Evolutionary conservation across 306 rosid genomes (phyloP).

Genomic region (Clitoria ternatea): DNA sequence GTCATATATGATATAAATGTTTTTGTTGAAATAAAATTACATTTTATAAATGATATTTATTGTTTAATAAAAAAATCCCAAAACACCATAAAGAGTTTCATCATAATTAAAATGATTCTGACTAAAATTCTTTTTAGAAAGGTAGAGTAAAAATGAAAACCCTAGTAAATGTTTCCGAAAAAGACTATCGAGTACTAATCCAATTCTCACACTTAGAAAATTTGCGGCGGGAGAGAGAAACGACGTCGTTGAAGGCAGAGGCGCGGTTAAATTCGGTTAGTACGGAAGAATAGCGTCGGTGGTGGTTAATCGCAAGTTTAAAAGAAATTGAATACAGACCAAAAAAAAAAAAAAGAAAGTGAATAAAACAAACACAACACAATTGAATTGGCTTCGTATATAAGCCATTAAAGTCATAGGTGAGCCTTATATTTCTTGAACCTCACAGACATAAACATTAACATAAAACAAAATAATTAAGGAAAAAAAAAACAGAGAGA

Average conservation of each 20-base stretch:
- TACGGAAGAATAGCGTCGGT: conserved; percentile 51
- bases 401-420: conserved; percentile 47
- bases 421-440: conserved; percentile 26
- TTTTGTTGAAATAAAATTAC: too few relatives aligned
- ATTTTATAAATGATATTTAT: too few relatives aligned
- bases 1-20: too few relatives aligned
- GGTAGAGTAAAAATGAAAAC: too few relatives aligned
- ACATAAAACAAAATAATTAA: background rate
- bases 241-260: background rate
- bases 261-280: conserved; percentile 22
- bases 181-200: too few relatives aligned
- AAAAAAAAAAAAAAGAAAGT: background rate
- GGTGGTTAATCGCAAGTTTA: conserved; percentile 54
- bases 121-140: too few relatives aligned
- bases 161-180: too few relatives aligned
- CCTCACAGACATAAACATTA: background rate
- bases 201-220: too few relatives aligned
- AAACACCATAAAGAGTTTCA: too few relatives aligned
- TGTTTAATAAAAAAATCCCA: too few relatives aligned
- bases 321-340: too few relatives aligned
- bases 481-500: background rate
- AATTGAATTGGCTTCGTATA: conserved; percentile 44
- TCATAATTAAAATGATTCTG: too few relatives aligned
- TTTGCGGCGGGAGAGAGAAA: background rate
- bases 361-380: background rate